A percentile compares a stretch with the other conserved stretches of the same genome.
phyloP scores from a whole-genome alignment of 805 yeast species.

The Ogataea nakhonphanomensis region DNA sequence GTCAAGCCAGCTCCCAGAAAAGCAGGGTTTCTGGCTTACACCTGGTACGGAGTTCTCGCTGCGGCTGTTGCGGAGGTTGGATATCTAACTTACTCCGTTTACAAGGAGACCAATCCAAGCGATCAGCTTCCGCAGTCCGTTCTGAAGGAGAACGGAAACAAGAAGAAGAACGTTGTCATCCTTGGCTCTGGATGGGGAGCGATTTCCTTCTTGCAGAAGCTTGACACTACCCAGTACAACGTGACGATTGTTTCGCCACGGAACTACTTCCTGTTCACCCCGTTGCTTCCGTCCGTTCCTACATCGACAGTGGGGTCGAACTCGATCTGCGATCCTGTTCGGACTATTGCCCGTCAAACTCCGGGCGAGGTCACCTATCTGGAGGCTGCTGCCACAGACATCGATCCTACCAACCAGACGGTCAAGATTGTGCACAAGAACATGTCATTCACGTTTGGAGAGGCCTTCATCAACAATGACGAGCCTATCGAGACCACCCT shows the following conservation, averaged over 20 bases:
- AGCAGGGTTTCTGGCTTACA: constrained; percentile 32
- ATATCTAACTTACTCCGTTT: constrained; percentile 58
- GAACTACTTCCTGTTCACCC: constrained; percentile 92
- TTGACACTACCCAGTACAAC: constrained; percentile 83
- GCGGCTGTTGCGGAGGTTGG: constrained; percentile 50
- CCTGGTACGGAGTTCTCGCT: constrained; percentile 48
- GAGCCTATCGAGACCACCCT: constrained; percentile 43
- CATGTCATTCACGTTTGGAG: constrained; percentile 50
- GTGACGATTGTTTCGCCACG: constrained; percentile 89
- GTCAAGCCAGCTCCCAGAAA: constrained; percentile 9
- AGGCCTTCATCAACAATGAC: constrained; percentile 43
- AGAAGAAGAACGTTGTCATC: constrained; percentile 68
- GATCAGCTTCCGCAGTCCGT: constrained; percentile 55
- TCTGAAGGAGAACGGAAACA: constrained; percentile 45
- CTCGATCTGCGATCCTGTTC: constrained; percentile 90
- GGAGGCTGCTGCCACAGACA: constrained; percentile 85
- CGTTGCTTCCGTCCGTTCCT: constrained; percentile 90
- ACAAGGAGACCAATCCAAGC: constrained; percentile 57
- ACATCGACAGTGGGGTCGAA: constrained; percentile 87
- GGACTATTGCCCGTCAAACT: constrained; percentile 71
- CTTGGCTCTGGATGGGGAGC: constrained; percentile 95
- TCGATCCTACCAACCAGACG: constrained; percentile 69
- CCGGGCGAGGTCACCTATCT: constrained; percentile 74
- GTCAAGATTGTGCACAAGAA: constrained; percentile 57
- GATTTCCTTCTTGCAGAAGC: constrained; percentile 71